Base-by-base conservation (phyloP, 352 stramenopile species). In the Pythium pyrilobum region DNA sequence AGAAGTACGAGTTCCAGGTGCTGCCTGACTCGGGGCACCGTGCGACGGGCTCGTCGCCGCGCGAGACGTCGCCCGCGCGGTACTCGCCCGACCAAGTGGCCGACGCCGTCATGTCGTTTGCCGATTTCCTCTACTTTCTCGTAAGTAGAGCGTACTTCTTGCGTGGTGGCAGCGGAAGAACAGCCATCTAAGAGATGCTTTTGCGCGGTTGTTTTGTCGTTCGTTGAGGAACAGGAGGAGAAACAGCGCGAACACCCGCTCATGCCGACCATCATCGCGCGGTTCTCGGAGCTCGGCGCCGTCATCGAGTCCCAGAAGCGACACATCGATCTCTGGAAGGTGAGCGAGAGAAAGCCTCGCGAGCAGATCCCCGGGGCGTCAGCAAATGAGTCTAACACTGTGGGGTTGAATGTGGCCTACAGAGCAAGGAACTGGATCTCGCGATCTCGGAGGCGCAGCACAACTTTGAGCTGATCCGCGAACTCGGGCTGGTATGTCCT, bases 261-360 rank as follows among this genome's bases (percentile, higher is more conserved):
- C 18, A 92, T 92, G 80, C 79, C 79, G 16, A 69, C 70, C 10
- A 92, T 92, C 56, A 87, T 89, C 49, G 66, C 86, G 56, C 66
- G 78, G 21, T 89, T 91, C 48, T 71, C 77, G 9, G 79, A 92
- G 49, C 66, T 92, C 10, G 82, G 82, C 7, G 70, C 77, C 2
- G 77, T 92, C 4, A 92, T 92, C 55, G 80, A 92, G 72, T 88
- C 77, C 16, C 82, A 92, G 63, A 92, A 92, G 65, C 70, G 78
- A 38, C 77, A 92, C 41, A 91, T 90, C 29, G 80, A 92, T 48
- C 76, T 74, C 21, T 92, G 82, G 82, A 92, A 92, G 72, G 74
- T 57, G 20, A 18, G 49, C n/a, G n/a, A n/a, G n/a, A n/a, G n/a
- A n/a, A n/a, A n/a, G n/a, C n/a, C n/a, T n/a, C n/a, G n/a, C n/a